These are phyloP conservation scores for Talaromyces sp. DNA, from an alignment of 2,329 filamentous ascomycete species.

Conservation along the genomic window DNA sequence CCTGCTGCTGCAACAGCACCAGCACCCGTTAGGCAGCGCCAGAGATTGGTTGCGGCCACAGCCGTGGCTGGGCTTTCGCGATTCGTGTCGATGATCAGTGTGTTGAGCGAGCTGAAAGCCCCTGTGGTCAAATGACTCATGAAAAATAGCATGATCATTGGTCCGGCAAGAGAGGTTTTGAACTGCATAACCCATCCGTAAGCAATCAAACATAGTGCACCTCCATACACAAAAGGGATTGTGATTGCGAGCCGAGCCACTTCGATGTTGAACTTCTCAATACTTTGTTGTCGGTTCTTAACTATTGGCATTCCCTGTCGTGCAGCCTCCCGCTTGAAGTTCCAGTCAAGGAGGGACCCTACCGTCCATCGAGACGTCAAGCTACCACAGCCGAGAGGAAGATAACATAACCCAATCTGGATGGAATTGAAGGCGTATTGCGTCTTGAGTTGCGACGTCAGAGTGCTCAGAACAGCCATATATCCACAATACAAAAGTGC, in stretches of 20 bases:
- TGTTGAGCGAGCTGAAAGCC: slow-evolving; percentile 12
- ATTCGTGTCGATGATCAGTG: slow-evolving; percentile 21
- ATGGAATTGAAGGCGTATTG: slow-evolving; percentile 41
- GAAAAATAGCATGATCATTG: slow-evolving; percentile 40
- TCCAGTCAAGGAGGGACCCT: slow-evolving; percentile 42
- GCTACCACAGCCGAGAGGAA: slow-evolving; percentile 41
- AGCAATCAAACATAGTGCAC: slow-evolving; percentile 25
- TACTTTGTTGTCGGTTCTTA: slow-evolving; percentile 35
- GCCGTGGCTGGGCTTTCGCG: slow-evolving; percentile 40
- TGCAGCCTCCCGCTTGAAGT: slow-evolving; percentile 39
- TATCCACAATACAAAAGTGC: slow-evolving; percentile 9
- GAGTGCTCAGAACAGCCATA: slow-evolving; percentile 25
- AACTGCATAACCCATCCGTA: slow-evolving; percentile 44
- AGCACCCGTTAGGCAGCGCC: slow-evolving; percentile 43
- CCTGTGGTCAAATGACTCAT: slow-evolving; percentile 36
- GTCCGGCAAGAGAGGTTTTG: slow-evolving; percentile 31
- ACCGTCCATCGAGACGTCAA: slow-evolving; percentile 38
- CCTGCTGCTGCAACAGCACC: slow-evolving; percentile 29
- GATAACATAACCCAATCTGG: slow-evolving; percentile 43
- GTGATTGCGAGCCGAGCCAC: slow-evolving; percentile 41
- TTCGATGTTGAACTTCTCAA: slow-evolving; percentile 44
- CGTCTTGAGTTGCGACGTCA: slow-evolving; percentile 35
- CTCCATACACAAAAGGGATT: slow-evolving; percentile 25
- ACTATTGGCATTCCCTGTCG: slow-evolving; percentile 30
- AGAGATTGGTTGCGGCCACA: slow-evolving; percentile 45